Conservation (phyloP, 768 basidiomycete genomes). For the Macrolepiota dolichaula region DNA sequence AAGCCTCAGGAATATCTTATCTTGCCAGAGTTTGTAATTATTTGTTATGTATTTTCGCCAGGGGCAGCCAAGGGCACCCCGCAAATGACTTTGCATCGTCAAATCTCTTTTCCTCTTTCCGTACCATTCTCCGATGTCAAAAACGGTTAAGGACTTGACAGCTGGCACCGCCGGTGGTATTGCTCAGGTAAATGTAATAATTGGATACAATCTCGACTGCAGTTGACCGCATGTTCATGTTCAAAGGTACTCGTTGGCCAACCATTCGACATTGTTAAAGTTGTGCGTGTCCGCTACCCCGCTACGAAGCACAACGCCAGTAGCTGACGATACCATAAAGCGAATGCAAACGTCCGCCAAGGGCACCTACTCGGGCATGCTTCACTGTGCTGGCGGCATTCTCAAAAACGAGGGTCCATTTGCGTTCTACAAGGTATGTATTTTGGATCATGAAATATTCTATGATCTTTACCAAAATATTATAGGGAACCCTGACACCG, state of each 20-base stretch:
- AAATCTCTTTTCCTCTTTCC: conserved; percentile 5
- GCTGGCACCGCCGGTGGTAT: conserved; percentile 92
- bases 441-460: neutral
- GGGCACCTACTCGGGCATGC: conserved; percentile 85
- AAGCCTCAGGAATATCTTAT: conserved; percentile 24
- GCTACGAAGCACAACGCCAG: neutral
- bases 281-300: conserved; percentile 51
- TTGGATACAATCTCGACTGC: conserved; percentile 12
- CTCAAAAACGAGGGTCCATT: conserved; percentile 88
- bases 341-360: conserved; percentile 92
- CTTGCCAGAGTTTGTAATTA: conserved; percentile 10
- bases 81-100: neutral
- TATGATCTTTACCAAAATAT: conserved; percentile 3
- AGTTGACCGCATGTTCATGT: conserved; percentile 13
- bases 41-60: conserved; percentile 4
- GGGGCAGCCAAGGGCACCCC: neutral
- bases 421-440: conserved; percentile 88
- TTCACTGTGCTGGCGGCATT: conserved; percentile 88
- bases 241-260: conserved; percentile 89
- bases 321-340: conserved; percentile 32
- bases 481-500: conserved; percentile 85
- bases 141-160: conserved; percentile 81
- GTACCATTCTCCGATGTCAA: conserved; percentile 36
- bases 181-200: conserved; percentile 55
- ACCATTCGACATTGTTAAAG: conserved; percentile 97